Conservation (phyloP, 73 alveolate genomes). For the Blepharisma japonicum region DNA sequence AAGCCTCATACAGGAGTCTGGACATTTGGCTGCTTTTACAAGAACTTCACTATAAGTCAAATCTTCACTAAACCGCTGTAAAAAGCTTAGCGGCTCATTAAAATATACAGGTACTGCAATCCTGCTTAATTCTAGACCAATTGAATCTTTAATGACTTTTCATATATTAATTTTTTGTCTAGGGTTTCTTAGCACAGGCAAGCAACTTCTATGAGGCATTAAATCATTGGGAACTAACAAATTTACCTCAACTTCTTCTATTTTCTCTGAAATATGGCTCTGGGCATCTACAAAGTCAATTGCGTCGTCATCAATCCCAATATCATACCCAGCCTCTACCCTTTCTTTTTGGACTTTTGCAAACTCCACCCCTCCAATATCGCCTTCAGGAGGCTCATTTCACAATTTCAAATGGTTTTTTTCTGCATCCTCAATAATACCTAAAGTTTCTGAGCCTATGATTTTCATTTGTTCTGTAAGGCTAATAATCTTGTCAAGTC, state of each 20-base stretch:
- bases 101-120: constrained; percentile 54
- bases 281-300: constrained; percentile 14
- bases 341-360: no score
- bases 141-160: constrained; percentile 16
- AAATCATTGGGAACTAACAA: not conserved
- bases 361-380: no score
- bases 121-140: constrained; percentile 17
- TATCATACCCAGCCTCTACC: no score
- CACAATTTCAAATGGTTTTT: no score
- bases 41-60: constrained; percentile 49
- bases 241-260: no score
- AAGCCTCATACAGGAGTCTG: constrained; percentile 45
- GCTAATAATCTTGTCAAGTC: not conserved
- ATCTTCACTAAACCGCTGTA: constrained; percentile 47
- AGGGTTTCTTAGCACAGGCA: constrained; percentile 6
- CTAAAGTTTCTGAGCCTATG: not conserved
- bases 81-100: constrained; percentile 55
- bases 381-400: no score
- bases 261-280: constrained; percentile 16
- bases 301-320: not conserved
- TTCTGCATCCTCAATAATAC: constrained; percentile 9
- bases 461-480: not conserved
- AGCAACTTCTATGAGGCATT: not conserved
- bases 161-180: not conserved
- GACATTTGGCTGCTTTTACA: constrained; percentile 41